Evolutionary conservation across 805 yeast species (phyloP).

Genomic region (Starmerella khaoyaiensis): DNA sequence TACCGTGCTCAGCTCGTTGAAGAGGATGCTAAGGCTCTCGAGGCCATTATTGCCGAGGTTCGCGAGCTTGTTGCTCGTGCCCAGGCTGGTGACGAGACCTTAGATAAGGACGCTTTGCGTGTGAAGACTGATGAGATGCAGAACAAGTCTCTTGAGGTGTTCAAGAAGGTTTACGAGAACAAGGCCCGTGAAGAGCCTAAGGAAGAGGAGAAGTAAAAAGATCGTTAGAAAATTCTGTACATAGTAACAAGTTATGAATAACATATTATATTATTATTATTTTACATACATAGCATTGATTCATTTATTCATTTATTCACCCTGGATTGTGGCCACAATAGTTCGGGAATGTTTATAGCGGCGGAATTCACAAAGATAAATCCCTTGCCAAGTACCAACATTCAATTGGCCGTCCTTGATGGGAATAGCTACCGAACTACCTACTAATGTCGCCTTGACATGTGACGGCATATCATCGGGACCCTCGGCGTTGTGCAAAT

Average conservation of each 20-base stretch:
- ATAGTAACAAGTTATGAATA: background rate
- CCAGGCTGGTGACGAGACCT: conserved; percentile 46
- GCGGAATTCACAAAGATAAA: conserved; percentile 65
- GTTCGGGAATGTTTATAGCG: conserved; percentile 48
- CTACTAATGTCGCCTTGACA: conserved; percentile 46
- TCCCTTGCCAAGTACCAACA: conserved; percentile 79
- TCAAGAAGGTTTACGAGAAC: conserved; percentile 56
- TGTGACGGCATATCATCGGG: conserved; percentile 80
- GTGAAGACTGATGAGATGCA: conserved; percentile 74
- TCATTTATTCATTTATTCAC: conserved; percentile 29
- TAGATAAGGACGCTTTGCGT: conserved; percentile 52
- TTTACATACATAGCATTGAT: too few species aligned
- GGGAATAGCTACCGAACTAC: conserved; percentile 55
- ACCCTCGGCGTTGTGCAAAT: conserved; percentile 58
- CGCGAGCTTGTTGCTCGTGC: conserved; percentile 68
- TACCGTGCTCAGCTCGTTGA: conserved; percentile 54
- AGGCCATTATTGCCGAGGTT: conserved; percentile 44
- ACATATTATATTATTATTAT: background rate
- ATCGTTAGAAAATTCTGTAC: background rate
- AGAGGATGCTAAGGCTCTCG: conserved; percentile 42
- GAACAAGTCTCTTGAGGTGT: conserved; percentile 65
- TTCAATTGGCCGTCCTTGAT: conserved; percentile 54
- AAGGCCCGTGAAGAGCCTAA: conserved; percentile 28
- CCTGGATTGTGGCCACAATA: conserved; percentile 63
- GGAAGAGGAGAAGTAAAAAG: conserved; percentile 23